phyloP scores from a whole-genome alignment of 2,329 filamentous ascomycete species.

The Cordyceps militaris region DNA sequence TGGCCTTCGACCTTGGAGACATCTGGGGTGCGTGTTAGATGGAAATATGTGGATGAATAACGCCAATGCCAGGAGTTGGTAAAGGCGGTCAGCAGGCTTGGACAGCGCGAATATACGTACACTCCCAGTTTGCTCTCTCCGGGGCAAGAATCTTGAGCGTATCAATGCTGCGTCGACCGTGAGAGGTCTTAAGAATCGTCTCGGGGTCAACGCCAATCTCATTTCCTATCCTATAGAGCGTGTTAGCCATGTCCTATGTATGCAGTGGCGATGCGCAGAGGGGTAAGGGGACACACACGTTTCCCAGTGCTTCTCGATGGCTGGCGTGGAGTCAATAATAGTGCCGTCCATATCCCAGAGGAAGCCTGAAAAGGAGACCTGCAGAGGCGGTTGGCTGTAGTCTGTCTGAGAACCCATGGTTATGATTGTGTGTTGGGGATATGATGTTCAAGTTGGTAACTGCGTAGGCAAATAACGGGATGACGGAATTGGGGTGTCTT shows the following conservation, averaged over 20 bases:
- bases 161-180: constrained; percentile 86
- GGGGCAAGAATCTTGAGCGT: constrained; percentile 71
- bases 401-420: constrained; percentile 30
- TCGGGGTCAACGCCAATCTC: constrained; percentile 81
- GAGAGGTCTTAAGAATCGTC: constrained; percentile 81
- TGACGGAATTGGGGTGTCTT: not conserved
- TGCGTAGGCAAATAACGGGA: not conserved
- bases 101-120: constrained; percentile 45
- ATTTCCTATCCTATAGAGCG: constrained; percentile 55
- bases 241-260: constrained; percentile 7
- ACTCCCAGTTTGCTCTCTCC: constrained; percentile 86
- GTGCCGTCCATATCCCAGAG: constrained; percentile 77
- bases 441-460: not conserved
- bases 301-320: constrained; percentile 73
- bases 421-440: constrained; percentile 1
- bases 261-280: not conserved
- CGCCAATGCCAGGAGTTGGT: not conserved
- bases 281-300: constrained; percentile 37
- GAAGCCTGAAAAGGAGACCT: constrained; percentile 46
- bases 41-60: not conserved
- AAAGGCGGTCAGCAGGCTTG: not conserved
- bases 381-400: constrained; percentile 38
- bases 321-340: constrained; percentile 73
- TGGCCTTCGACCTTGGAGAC: constrained; percentile 69
- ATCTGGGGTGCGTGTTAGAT: constrained; percentile 43